Percentiles rank a stretch among this genome's conserved stretches.
Evolutionary conservation across 768 basidiomycete species (phyloP).

Genomic region (Russula dissimulans): DNA sequence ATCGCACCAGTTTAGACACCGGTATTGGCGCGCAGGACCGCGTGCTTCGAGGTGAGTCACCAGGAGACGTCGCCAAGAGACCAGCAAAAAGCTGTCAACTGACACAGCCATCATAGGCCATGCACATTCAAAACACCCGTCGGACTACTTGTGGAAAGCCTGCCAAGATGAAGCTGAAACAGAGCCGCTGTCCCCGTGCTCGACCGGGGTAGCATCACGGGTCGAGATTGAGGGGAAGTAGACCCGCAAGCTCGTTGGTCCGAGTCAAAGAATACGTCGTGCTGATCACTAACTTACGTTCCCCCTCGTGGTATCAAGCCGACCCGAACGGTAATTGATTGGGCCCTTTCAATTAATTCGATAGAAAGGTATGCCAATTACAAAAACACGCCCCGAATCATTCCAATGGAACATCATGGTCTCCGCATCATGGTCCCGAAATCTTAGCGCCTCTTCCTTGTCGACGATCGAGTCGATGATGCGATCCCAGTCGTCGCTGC

Average conservation of each 20-base stretch:
- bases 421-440: neutral
- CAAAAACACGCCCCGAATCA: too few relatives aligned
- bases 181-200: neutral
- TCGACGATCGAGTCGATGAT: slow-evolving; percentile 8
- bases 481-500: slow-evolving; percentile 19
- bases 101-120: neutral
- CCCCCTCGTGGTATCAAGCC: neutral
- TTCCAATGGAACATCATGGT: neutral
- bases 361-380: neutral
- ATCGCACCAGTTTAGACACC: neutral
- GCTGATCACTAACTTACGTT: neutral
- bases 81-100: neutral
- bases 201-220: neutral
- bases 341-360: neutral
- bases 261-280: neutral
- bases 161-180: neutral
- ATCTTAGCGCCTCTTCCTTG: slow-evolving; percentile 12
- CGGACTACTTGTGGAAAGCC: neutral
- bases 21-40: neutral
- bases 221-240: neutral
- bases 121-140: neutral
- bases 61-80: neutral
- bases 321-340: neutral
- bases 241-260: neutral
- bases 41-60: neutral